These are phyloP conservation scores for Auriculariales sp. DNA, from an alignment of 768 basidiomycete genomes.

Conservation along the genomic window DNA sequence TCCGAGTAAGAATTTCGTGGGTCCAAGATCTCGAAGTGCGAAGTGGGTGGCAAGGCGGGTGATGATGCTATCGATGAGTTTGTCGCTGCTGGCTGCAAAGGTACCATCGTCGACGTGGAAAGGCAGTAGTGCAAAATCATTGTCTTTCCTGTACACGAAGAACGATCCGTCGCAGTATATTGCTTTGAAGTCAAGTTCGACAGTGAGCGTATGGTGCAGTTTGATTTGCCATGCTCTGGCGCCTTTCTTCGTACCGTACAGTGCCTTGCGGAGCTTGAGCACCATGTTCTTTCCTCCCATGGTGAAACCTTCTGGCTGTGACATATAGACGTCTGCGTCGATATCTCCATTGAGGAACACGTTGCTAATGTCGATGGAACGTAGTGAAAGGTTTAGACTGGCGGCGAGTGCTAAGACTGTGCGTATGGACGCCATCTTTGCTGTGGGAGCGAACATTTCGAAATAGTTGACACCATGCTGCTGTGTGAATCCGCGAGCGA, in stretches of 20 bases:
- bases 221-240: conserved; percentile 6
- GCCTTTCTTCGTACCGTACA: conserved; percentile 9
- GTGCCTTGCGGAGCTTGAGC: not conserved
- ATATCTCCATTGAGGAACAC: too few species aligned
- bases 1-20: too few species aligned
- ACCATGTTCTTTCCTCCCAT: conserved; percentile 4
- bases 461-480: conserved; percentile 16
- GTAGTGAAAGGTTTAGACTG: conserved; percentile 13
- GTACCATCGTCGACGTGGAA: too few species aligned
- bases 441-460: conserved; percentile 20
- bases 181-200: too few species aligned
- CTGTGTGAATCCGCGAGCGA: conserved; percentile 22
- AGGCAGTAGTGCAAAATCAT: too few species aligned
- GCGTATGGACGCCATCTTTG: conserved; percentile 11
- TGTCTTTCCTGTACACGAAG: too few species aligned
- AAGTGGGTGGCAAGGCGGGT: too few species aligned
- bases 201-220: too few species aligned
- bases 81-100: too few species aligned
- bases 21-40: too few species aligned
- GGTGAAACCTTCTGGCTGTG: conserved; percentile 11
- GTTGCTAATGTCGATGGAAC: too few species aligned
- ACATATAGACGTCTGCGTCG: conserved; percentile 16
- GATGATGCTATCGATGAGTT: not conserved
- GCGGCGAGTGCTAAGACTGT: conserved; percentile 6
- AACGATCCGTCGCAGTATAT: too few species aligned